Conservation (phyloP, 306 rosid species). For the Vicia faba region DNA sequence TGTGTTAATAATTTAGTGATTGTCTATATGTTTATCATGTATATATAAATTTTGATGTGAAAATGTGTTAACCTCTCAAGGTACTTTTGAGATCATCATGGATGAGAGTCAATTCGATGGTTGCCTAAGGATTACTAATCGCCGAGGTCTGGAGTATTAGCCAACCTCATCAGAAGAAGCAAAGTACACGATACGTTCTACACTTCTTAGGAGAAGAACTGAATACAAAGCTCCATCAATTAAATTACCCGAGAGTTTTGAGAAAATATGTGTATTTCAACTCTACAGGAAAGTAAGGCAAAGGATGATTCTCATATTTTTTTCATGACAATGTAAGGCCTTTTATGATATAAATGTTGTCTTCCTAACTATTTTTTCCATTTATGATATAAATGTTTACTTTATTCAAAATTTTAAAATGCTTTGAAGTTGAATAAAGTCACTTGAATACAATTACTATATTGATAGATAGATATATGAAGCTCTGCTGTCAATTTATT, state of each 20-base stretch:
- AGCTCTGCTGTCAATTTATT: too few relatives aligned
- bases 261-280: slow-evolving; percentile 68
- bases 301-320: too few relatives aligned
- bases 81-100: slow-evolving; percentile 80
- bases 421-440: too few relatives aligned
- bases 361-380: too few relatives aligned
- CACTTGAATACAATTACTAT: too few relatives aligned
- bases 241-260: slow-evolving; percentile 72
- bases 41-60: slow-evolving; percentile 34
- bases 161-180: slow-evolving; percentile 77
- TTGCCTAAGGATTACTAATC: slow-evolving; percentile 91
- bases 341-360: too few relatives aligned
- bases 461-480: too few relatives aligned
- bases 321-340: too few relatives aligned
- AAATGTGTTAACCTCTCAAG: slow-evolving; percentile 48
- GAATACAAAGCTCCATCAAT: slow-evolving; percentile 52
- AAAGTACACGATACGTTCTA: slow-evolving; percentile 50
- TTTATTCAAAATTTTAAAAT: too few relatives aligned
- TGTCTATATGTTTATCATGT: neutral
- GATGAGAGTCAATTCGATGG: slow-evolving; percentile 89
- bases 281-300: too few relatives aligned
- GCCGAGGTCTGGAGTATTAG: slow-evolving; percentile 94
- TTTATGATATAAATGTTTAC: too few relatives aligned
- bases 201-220: slow-evolving; percentile 46
- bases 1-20: slow-evolving; percentile 17